Base-by-base conservation (phyloP, 768 basidiomycete genomes). In the Rhizopogon vinicolor region DNA sequence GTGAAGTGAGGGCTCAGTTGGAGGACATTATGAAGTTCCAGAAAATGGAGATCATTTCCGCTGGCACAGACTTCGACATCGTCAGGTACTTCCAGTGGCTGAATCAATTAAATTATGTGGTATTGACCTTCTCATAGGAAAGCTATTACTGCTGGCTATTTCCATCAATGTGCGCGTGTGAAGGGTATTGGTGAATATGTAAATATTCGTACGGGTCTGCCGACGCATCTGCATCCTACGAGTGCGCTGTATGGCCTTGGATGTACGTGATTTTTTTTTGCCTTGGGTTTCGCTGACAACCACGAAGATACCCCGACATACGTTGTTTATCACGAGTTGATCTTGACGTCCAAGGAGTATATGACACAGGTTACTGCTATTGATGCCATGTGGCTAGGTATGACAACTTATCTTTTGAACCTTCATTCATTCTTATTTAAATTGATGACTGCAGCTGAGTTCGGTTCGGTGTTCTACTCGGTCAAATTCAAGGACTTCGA, bases 21-120 rank as follows among this genome's bases (percentile, higher is more conserved):
- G 95, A 98, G 67, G 97, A 99, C 65, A 98, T 99, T 70, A 98
- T 98, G 94, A 96, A 97, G 66, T 90, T 91, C 71, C 95, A 98
- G 73, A 98, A 98, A 76, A 92, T 98, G 89, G 91, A 90, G 46
- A 71, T 93, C 19, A 82, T 92, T 62, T 93, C 93, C 5, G 87
- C 85, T 40, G 96, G 96, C 7, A 98, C 95, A 0, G 94, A 98
- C 67, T 98, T 93, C 72, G 97, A 99, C 65, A 72, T 95, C 22
- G 78, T 98, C 59, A 73, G 86, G 84, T 92, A 54, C 29, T 76
- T 69, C 16, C 19, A 8, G 18, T 25, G 6, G 9, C 35, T 49
- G 14, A 3, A 39, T 12, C 35, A 40, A 31, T 59, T 43, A 43
- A 13, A 42, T 7, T n/a, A 29, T 9, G 8, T 35, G 14, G 29